Percentiles rank a stretch among this genome's conserved stretches.
Evolutionary conservation across 257 asterid species (phyloP).

Genomic region (Osmanthus fragrans): DNA sequence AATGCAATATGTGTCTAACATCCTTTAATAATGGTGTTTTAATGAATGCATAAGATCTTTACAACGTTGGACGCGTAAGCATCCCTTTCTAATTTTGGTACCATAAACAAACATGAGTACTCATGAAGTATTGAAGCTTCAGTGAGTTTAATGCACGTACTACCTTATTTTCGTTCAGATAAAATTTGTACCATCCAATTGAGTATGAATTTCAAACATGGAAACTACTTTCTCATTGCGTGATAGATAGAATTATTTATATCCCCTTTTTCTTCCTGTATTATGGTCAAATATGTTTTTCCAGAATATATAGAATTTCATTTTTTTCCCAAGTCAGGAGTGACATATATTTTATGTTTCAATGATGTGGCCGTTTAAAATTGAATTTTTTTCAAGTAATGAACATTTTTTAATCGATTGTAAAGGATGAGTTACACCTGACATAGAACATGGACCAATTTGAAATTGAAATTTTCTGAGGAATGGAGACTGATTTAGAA

Average conservation of each 20-base stretch:
- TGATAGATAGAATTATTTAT: no score
- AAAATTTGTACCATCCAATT: neutral
- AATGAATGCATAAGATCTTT: no score
- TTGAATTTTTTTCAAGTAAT: no score
- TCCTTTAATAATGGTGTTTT: neutral
- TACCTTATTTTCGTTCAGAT: neutral
- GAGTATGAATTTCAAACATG: neutral
- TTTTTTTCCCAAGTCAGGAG: no score
- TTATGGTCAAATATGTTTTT: no score
- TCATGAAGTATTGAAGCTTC: neutral
- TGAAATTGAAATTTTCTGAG: neutral
- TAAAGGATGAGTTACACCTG: no score
- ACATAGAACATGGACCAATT: no score
- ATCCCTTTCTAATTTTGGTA: neutral
- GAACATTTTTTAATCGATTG: no score
- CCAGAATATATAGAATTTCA: no score
- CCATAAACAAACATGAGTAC: neutral
- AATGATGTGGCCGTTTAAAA: no score
- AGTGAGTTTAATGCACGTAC: neutral
- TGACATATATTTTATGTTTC: no score
- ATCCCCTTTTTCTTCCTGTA: neutral
- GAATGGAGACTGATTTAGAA: neutral
- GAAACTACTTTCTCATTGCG: neutral
- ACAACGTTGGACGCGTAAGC: neutral
- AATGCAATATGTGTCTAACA: no score